Evolutionary conservation across 139 green algal genomes (phyloP).

Genomic region (Tetradesmus lagerheimii): DNA sequence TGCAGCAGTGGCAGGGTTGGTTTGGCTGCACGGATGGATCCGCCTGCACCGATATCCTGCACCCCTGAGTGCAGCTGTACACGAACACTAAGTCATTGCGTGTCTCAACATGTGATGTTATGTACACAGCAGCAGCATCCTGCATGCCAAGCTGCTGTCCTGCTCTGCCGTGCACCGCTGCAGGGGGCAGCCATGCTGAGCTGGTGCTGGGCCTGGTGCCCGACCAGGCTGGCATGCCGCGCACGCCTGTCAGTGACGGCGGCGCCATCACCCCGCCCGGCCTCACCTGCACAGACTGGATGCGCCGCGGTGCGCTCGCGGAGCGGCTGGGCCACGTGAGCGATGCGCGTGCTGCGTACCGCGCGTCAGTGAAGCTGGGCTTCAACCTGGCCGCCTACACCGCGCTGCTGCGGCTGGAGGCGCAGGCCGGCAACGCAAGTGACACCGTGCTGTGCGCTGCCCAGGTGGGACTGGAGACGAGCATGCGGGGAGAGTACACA

Average conservation of each 20-base stretch:
- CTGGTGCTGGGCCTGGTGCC: slow-evolving; percentile 32
- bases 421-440: not conserved
- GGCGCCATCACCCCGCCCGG: slow-evolving; percentile 21
- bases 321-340: slow-evolving; percentile 66
- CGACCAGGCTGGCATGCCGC: not conserved
- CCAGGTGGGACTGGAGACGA: slow-evolving; percentile 24
- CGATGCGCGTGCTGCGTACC: slow-evolving; percentile 59
- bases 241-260: not conserved
- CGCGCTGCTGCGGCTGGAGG: slow-evolving; percentile 44
- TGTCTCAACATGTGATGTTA: too few relatives aligned
- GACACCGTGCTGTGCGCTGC: slow-evolving; percentile 31
- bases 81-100: too few relatives aligned
- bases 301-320: slow-evolving; percentile 62
- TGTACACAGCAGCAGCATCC: not conserved
- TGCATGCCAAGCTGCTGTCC: not conserved
- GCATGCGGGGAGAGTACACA: too few relatives aligned
- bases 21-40: too few relatives aligned
- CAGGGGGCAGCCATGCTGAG: slow-evolving; percentile 42
- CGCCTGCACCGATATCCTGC: too few relatives aligned
- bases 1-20: too few relatives aligned
- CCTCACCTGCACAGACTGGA: slow-evolving; percentile 54
- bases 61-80: too few relatives aligned
- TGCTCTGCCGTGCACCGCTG: not conserved
- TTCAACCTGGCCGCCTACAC: slow-evolving; percentile 22
- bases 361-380: slow-evolving; percentile 25